Conservation (phyloP, 2,329 filamentous ascomycete species). For the Colletotrichum euphorbiae region DNA sequence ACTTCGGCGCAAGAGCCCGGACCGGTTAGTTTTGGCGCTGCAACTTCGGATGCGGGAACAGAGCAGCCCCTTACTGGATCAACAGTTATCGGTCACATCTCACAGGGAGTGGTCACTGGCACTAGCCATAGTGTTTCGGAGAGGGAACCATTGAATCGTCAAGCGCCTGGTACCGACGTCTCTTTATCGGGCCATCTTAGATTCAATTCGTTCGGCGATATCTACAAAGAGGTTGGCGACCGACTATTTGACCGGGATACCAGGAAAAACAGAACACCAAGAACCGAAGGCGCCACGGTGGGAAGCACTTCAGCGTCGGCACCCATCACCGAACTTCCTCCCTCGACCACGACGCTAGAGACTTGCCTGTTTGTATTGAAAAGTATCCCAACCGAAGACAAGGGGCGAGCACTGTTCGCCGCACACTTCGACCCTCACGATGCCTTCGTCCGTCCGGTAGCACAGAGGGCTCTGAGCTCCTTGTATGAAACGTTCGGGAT, state of each 20-base stretch:
- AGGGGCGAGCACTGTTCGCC: slow-evolving; percentile 33
- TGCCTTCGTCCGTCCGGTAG: slow-evolving; percentile 40
- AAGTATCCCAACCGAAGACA: slow-evolving; percentile 46
- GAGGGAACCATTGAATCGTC: not conserved
- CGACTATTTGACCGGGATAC: slow-evolving; percentile 45
- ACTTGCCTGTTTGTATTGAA: slow-evolving; percentile 53
- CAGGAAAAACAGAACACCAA: not conserved
- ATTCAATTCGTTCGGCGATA: slow-evolving; percentile 56
- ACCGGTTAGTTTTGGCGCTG: not conserved
- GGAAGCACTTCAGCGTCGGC: slow-evolving; percentile 37
- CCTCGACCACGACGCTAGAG: slow-evolving; percentile 44
- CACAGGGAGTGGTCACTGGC: not conserved
- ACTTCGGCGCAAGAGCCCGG: not conserved
- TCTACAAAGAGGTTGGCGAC: slow-evolving; percentile 55
- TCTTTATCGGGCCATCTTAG: slow-evolving; percentile 54
- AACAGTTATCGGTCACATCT: not conserved
- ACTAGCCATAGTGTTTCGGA: not conserved
- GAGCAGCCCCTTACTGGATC: slow-evolving; percentile 16
- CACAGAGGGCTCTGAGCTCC: slow-evolving; percentile 28
- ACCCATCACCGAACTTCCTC: not conserved
- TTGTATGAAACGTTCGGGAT: slow-evolving; percentile 41
- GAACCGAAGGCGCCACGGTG: slow-evolving; percentile 4
- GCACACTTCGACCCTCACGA: slow-evolving; percentile 40
- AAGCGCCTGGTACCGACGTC: not conserved
- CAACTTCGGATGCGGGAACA: not conserved